These are phyloP conservation scores for Ophiostoma piceae DNA, from an alignment of 2,329 filamentous ascomycete species.

Conservation along the genomic window DNA sequence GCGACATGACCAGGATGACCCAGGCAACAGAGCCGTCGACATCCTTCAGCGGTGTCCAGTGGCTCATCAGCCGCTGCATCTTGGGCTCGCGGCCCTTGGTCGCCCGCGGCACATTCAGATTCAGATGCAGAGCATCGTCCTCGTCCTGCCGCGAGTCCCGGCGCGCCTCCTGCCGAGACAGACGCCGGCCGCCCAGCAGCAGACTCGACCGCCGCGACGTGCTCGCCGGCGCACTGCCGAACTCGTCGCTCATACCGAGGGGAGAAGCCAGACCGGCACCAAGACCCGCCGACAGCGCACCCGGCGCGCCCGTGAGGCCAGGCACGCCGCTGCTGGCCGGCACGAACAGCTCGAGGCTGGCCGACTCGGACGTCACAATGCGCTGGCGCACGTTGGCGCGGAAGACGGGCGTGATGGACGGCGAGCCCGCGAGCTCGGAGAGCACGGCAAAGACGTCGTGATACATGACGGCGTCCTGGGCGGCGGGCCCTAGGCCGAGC, in stretches of 20 bases:
- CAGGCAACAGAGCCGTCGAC: constrained; percentile 32
- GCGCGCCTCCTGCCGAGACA: neutral
- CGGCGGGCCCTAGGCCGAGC: constrained; percentile 40
- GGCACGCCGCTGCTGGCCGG: constrained; percentile 20
- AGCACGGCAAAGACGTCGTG: constrained; percentile 54
- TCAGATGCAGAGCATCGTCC: neutral
- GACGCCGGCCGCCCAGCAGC: constrained; percentile 16
- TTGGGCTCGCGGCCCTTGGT: neutral
- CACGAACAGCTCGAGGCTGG: constrained; percentile 26
- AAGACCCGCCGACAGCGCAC: constrained; percentile 20
- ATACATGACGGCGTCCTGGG: constrained; percentile 37
- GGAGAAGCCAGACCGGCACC: constrained; percentile 24
- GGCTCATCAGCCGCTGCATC: constrained; percentile 29
- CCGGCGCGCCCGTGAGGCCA: neutral
- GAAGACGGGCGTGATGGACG: constrained; percentile 42
- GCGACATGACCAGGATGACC: constrained; percentile 35
- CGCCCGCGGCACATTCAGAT: too few species aligned
- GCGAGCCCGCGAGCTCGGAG: constrained; percentile 42
- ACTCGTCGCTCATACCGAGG: neutral
- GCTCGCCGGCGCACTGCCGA: neutral
- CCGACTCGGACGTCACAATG: constrained; percentile 29
- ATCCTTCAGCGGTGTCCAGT: constrained; percentile 37
- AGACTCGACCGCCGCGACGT: constrained; percentile 22
- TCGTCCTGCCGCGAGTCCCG: constrained; percentile 1
- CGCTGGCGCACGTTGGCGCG: constrained; percentile 41